Evolutionary conservation across 495 filamentous ascomycete species (phyloP).

Genomic region (Neurospora sp.): DNA sequence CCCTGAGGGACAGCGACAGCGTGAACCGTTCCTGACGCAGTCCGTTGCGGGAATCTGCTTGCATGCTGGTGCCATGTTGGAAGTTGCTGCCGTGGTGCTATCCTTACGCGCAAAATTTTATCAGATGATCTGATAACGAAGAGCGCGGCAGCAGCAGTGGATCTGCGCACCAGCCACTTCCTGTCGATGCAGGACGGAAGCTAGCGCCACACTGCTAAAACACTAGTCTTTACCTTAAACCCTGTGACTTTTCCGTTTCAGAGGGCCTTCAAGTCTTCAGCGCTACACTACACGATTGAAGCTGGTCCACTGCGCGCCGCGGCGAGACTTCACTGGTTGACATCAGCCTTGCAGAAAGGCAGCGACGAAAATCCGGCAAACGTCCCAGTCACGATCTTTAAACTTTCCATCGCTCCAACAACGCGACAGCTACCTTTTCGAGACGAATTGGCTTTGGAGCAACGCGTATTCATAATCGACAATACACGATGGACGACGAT

Average conservation of each 20-base stretch:
- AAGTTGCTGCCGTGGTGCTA: neutral
- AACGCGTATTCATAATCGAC: slow-evolving; percentile 2
- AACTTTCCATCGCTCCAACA: neutral
- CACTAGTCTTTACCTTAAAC: neutral
- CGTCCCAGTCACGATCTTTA: neutral
- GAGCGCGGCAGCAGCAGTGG: neutral
- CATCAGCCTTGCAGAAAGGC: neutral
- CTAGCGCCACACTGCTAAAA: neutral
- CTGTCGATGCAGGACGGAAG: neutral
- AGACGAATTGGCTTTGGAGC: neutral
- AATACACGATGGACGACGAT: slow-evolving; percentile 25
- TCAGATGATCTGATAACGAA: neutral
- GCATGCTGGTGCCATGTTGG: neutral
- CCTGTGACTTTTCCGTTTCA: neutral
- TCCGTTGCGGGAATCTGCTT: neutral
- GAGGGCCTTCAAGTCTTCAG: neutral
- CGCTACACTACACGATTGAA: neutral
- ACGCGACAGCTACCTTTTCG: neutral
- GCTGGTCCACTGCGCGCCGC: neutral
- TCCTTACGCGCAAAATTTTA: neutral
- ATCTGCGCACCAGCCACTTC: neutral
- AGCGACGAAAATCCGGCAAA: neutral
- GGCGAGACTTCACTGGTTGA: neutral
- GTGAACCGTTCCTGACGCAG: neutral
- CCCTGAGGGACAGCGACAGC: neutral